Evolutionary conservation across 495 filamentous ascomycete genomes (phyloP).

Genomic region (Aspergillus kassunensis): DNA sequence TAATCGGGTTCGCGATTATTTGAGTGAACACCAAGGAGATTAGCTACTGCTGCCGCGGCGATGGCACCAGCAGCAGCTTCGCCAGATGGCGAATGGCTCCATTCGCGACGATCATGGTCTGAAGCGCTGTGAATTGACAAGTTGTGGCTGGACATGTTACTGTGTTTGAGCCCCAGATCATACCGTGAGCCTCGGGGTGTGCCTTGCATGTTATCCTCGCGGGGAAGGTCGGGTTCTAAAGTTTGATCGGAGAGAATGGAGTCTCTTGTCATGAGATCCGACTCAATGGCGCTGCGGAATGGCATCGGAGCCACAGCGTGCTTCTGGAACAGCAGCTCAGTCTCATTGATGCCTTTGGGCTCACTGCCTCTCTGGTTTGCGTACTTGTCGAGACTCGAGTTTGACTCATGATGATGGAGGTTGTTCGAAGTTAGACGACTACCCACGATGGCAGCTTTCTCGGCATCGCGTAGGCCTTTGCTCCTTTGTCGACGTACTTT

Average conservation of each 20-base stretch:
- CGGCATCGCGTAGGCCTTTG: constrained; percentile 55
- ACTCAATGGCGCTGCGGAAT: constrained; percentile 76
- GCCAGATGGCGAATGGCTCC: constrained; percentile 40
- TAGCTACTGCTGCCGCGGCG: constrained; percentile 44
- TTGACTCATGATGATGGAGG: constrained; percentile 62
- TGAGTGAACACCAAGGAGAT: constrained; percentile 38
- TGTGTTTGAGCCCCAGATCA: constrained; percentile 52
- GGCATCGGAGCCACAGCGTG: constrained; percentile 75
- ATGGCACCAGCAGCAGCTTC: constrained; percentile 46
- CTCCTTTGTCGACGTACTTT: constrained; percentile 54
- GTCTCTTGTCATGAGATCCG: constrained; percentile 73
- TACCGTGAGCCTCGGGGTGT: constrained; percentile 48
- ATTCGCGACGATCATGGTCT: constrained; percentile 44
- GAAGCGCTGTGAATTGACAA: constrained; percentile 49
- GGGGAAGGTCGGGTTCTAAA: constrained; percentile 50
- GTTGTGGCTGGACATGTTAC: constrained; percentile 55
- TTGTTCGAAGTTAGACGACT: constrained; percentile 61
- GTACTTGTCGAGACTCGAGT: constrained; percentile 51
- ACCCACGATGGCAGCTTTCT: constrained; percentile 50
- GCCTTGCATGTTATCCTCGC: constrained; percentile 54
- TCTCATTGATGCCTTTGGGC: constrained; percentile 52
- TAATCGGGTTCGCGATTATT: constrained; percentile 40
- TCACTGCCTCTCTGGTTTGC: constrained; percentile 44
- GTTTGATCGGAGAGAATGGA: constrained; percentile 85
- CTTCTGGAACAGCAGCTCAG: constrained; percentile 57